Evolutionary conservation across 805 yeast species (phyloP).

Genomic region (Teunomyces cretensis): DNA sequence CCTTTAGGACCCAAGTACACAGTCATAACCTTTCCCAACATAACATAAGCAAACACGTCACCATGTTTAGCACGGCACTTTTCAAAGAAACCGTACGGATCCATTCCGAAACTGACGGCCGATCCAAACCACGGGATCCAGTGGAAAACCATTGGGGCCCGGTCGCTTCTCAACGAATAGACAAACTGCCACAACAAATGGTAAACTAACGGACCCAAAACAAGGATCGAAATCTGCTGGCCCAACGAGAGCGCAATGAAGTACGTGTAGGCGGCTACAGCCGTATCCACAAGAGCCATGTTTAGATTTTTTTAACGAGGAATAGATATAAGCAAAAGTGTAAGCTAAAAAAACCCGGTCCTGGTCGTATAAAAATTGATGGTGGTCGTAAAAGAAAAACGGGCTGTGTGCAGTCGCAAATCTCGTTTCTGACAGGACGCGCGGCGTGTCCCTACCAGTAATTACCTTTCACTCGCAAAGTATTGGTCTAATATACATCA

Average conservation of each 20-base stretch:
- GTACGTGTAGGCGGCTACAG: slow-evolving; percentile 6
- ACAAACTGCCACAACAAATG: slow-evolving; percentile 64
- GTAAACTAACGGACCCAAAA: slow-evolving; percentile 61
- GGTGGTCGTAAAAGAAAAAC: not conserved
- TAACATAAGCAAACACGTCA: slow-evolving; percentile 85
- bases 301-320: slow-evolving; percentile 11
- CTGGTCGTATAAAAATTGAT: not conserved
- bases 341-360: not conserved
- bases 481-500: not conserved
- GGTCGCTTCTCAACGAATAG: slow-evolving; percentile 71
- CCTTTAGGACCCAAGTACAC: slow-evolving; percentile 97
- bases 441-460: not conserved
- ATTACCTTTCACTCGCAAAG: not conserved
- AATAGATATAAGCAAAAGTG: not conserved
- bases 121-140: slow-evolving; percentile 97
- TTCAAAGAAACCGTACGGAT: slow-evolving; percentile 88
- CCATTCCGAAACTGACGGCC: slow-evolving; percentile 85
- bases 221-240: slow-evolving; percentile 31
- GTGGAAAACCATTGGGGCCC: slow-evolving; percentile 88
- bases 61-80: slow-evolving; percentile 80
- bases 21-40: slow-evolving; percentile 90
- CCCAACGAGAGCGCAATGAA: slow-evolving; percentile 23
- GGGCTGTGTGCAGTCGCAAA: not conserved
- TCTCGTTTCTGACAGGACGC: too few relatives aligned
- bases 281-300: slow-evolving; percentile 27